These are phyloP conservation scores for Geoglossum cookeanum DNA, from an alignment of 2,329 filamentous ascomycete genomes.

Conservation along the genomic window DNA sequence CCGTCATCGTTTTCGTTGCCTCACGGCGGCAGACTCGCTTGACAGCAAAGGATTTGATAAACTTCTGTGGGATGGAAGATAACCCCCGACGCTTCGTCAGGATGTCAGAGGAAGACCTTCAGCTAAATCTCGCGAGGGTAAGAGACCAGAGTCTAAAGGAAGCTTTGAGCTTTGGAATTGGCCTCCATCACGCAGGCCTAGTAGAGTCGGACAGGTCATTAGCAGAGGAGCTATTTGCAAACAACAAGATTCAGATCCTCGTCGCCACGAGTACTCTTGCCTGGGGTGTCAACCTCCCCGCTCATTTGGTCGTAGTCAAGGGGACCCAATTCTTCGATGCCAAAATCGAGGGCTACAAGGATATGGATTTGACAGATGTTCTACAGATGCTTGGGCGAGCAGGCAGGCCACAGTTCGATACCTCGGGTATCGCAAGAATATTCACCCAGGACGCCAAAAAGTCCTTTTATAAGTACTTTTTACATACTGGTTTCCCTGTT, in stretches of 20 bases:
- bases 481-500: slow-evolving; percentile 94
- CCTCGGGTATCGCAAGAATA: slow-evolving; percentile 86
- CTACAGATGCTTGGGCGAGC: slow-evolving; percentile 95
- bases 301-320: slow-evolving; percentile 92
- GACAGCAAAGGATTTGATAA: slow-evolving; percentile 91
- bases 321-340: slow-evolving; percentile 97
- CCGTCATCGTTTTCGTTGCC: slow-evolving; percentile 94
- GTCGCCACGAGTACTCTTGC: slow-evolving; percentile 90
- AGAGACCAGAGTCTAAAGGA: slow-evolving; percentile 88
- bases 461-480: slow-evolving; percentile 97
- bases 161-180: slow-evolving; percentile 92
- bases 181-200: slow-evolving; percentile 88
- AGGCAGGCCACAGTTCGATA: slow-evolving; percentile 89
- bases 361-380: slow-evolving; percentile 97
- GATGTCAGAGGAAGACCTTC: slow-evolving; percentile 88
- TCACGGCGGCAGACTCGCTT: slow-evolving; percentile 86
- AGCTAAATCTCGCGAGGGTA: slow-evolving; percentile 69
- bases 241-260: slow-evolving; percentile 95
- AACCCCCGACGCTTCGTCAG: slow-evolving; percentile 82
- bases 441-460: slow-evolving; percentile 97
- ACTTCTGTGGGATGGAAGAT: slow-evolving; percentile 95
- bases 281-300: slow-evolving; percentile 95
- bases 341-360: slow-evolving; percentile 91
- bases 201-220: slow-evolving; percentile 86
- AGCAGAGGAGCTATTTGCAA: slow-evolving; percentile 82